These are phyloP conservation scores for Podaxis sp. DNA, from an alignment of 768 basidiomycete species.

Conservation along the genomic window DNA sequence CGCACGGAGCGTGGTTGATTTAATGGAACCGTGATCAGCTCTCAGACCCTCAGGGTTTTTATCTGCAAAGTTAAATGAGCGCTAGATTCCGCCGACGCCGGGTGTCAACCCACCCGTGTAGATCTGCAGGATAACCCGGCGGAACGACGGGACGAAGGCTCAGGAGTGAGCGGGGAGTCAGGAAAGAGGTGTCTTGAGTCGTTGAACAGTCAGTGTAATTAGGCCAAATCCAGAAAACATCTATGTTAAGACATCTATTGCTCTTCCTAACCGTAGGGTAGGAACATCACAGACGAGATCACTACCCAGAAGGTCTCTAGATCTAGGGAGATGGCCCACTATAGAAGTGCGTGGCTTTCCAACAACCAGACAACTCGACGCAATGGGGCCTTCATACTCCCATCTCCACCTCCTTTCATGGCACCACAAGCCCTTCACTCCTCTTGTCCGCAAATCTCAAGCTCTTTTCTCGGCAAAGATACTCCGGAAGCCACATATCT, in stretches of 20 bases:
- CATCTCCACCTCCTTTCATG: neutral
- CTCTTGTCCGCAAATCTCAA: neutral
- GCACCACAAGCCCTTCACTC: neutral
- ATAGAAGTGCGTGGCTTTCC: neutral
- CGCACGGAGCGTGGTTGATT: neutral
- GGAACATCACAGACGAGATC: neutral
- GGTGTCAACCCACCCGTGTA: neutral
- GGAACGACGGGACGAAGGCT: neutral
- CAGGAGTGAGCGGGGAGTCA: neutral
- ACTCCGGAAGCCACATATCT: neutral
- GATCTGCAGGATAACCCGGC: neutral
- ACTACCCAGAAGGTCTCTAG: neutral
- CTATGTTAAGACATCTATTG: neutral
- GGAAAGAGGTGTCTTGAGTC: neutral
- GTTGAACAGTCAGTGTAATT: neutral
- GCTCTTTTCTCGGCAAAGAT: neutral
- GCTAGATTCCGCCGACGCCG: neutral
- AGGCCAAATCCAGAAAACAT: neutral
- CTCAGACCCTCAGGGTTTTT: neutral
- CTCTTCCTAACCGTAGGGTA: neutral
- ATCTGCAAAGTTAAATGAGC: neutral
- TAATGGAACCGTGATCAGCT: neutral
- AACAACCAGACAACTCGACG: neutral
- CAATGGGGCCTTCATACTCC: neutral
- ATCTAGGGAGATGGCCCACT: neutral